phyloP scores from a whole-genome alignment of 305 asterid genomes.

The Lippia alba region DNA sequence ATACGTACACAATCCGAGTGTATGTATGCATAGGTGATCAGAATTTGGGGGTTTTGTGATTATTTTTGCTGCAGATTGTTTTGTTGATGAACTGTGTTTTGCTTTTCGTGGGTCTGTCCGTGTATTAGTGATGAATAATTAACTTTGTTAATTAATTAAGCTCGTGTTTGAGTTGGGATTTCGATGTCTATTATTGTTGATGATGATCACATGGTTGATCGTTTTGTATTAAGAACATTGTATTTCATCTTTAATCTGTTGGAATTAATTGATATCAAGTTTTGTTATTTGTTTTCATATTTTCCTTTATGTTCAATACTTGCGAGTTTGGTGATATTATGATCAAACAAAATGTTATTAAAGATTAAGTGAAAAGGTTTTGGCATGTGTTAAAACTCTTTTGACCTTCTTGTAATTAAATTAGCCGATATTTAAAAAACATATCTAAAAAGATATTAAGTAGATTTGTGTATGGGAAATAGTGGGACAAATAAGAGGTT shows the following conservation, averaged over 20 bases:
- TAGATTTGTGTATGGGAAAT: background rate
- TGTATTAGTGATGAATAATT: conserved; percentile 26
- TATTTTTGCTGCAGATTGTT: conserved; percentile 43
- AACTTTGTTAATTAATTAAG: background rate
- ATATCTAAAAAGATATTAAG: too few relatives aligned
- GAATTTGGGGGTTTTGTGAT: conserved; percentile 22
- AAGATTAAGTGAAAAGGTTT: too few relatives aligned
- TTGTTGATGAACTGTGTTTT: background rate
- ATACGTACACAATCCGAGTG: conserved; percentile 31
- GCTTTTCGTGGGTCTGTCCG: conserved; percentile 3
- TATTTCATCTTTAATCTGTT: conserved; percentile 27
- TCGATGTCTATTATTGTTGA: conserved; percentile 24
- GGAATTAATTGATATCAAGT: conserved; percentile 9
- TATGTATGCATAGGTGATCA: conserved; percentile 28
- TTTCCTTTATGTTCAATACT: too few relatives aligned
- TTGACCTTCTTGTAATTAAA: too few relatives aligned
- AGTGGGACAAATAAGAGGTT: too few relatives aligned
- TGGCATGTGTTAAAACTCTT: too few relatives aligned
- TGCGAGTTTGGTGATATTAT: too few relatives aligned
- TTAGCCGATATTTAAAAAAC: too few relatives aligned
- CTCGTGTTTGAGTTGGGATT: conserved; percentile 14
- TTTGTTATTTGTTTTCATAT: too few relatives aligned
- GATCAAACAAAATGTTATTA: too few relatives aligned
- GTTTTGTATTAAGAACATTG: too few relatives aligned
- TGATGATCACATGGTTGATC: conserved; percentile 25